Evolutionary conservation across 495 filamentous ascomycete species (phyloP).

Genomic region (Tetracladium setigerum): DNA sequence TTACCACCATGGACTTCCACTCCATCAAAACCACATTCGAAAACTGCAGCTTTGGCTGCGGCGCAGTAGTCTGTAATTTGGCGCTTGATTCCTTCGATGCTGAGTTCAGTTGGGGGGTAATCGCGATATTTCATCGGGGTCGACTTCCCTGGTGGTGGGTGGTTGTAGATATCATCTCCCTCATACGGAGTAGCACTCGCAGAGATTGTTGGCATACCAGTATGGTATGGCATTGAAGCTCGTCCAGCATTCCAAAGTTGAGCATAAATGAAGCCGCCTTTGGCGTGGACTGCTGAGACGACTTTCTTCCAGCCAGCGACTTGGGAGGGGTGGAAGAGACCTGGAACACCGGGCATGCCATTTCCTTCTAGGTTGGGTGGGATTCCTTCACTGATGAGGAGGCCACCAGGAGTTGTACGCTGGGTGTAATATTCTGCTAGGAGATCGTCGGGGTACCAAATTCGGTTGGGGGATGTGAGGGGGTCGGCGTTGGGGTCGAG

Average conservation of each 20-base stretch:
- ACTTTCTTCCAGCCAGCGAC: conserved; percentile 41
- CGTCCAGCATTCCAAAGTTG: conserved; percentile 49
- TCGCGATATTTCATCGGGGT: conserved; percentile 33
- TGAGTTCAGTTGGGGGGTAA: conserved; percentile 39
- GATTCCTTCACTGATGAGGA: conserved; percentile 50
- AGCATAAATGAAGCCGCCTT: conserved; percentile 43
- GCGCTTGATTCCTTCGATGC: conserved; percentile 34
- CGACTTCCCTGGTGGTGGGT: conserved; percentile 9
- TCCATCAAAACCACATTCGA: conserved; percentile 40
- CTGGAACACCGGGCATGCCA: conserved; percentile 42
- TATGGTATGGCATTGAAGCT: conserved; percentile 36
- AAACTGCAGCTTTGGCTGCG: conserved; percentile 29
- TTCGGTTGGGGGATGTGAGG: conserved; percentile 6
- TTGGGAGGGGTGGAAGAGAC: conserved; percentile 41
- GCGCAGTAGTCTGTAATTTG: conserved; percentile 29
- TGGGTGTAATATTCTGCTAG: conserved; percentile 49
- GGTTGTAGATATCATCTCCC: conserved; percentile 9
- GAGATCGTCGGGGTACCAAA: conserved; percentile 32
- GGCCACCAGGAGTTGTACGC: conserved; percentile 41
- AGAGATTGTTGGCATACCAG: conserved; percentile 22
- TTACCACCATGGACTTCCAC: conserved; percentile 50
- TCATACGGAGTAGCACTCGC: conserved; percentile 11
- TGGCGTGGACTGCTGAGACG: conserved; percentile 43
- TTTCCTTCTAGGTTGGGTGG: conserved; percentile 41
- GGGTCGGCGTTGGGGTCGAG: conserved; percentile 3